phyloP scores from a whole-genome alignment of 192 early-diverging fungal species.

The Coemansia sp. region DNA sequence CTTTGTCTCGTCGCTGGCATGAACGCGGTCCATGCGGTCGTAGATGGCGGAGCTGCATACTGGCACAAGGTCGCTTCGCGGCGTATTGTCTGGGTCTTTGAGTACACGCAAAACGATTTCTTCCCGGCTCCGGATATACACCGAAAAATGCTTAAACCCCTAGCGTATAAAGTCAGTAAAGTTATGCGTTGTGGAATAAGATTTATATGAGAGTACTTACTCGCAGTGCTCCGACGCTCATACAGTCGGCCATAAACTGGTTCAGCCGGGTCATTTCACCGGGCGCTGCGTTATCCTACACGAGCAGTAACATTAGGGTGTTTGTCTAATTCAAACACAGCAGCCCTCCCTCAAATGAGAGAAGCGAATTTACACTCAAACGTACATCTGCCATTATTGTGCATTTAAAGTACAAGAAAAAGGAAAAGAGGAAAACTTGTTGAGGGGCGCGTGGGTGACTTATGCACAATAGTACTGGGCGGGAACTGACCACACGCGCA shows the following conservation, averaged over 20 bases:
- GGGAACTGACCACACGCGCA: conserved; percentile 33
- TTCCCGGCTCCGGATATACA: conserved; percentile 67
- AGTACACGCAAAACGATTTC: conserved; percentile 66
- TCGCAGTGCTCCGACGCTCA: conserved; percentile 65
- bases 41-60: conserved; percentile 54
- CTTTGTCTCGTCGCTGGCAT: conserved; percentile 32
- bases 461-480: conserved; percentile 2
- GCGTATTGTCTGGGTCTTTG: conserved; percentile 42
- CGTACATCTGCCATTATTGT: conserved; percentile 3
- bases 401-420: neutral
- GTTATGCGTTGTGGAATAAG: neutral
- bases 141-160: conserved; percentile 68
- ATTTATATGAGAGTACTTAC: conserved; percentile 28
- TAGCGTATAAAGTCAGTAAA: conserved; percentile 10
- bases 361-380: neutral
- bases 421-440: neutral
- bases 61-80: conserved; percentile 29
- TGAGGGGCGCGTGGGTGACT: neutral
- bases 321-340: neutral
- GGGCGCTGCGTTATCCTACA: conserved; percentile 50
- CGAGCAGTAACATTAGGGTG: neutral
- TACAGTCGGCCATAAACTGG: conserved; percentile 64
- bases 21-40: conserved; percentile 39
- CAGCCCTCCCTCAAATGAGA: neutral
- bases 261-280: conserved; percentile 57